Evolutionary conservation across 805 yeast species (phyloP), one percentile per base, ranked within the genome.

Genomic region (Saccharomycopsis fibuligera): DNA sequence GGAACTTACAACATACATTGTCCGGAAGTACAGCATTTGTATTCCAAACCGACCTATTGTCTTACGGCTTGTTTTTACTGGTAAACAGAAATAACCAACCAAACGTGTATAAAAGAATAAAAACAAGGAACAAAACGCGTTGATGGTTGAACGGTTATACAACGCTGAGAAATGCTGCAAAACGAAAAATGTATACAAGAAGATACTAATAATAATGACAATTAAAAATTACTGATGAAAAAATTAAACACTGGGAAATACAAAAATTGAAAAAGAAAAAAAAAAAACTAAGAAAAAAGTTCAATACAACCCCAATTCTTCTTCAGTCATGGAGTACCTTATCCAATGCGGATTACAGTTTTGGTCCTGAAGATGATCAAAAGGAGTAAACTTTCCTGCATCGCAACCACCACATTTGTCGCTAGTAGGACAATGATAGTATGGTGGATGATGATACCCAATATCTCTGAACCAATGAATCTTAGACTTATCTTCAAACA

Each of bases 381-480:
- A 76, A 14, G 65, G 64, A 5, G 81, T 68, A 61, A 85, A 83
- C 43, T 66, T 60, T 0, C 85, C 93, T 2, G 73, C 63, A 22
- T 56, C 56, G 57, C 93, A 85, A 3, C 69, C 69, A 2, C 56
- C 57, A 40, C 85, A 79, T 45, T 67, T 68, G 21, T 74, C 73
- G 30, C 75, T 71, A 49, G 71, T 72, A 1, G 96, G 96, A 59
- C 95, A 86, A 62, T 86, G 81, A 36, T 72, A 67, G 62, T 85
- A 88, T 1, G 96, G 96, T 47, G 68, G 70, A 62, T 86, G 95
- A 49, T 68, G 70, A 60, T 86, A 86, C 0, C 93, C 95, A 45
- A 86, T 81, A 58, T 86, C 95, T 61, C 88, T 74, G 61, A 89
- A 89, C 93, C 95, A 88, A 61, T 88, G 96, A 31, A 88, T 72